phyloP scores from a whole-genome alignment of 2,329 filamentous ascomycete genomes.

The Pseudocercospora fuligena region DNA sequence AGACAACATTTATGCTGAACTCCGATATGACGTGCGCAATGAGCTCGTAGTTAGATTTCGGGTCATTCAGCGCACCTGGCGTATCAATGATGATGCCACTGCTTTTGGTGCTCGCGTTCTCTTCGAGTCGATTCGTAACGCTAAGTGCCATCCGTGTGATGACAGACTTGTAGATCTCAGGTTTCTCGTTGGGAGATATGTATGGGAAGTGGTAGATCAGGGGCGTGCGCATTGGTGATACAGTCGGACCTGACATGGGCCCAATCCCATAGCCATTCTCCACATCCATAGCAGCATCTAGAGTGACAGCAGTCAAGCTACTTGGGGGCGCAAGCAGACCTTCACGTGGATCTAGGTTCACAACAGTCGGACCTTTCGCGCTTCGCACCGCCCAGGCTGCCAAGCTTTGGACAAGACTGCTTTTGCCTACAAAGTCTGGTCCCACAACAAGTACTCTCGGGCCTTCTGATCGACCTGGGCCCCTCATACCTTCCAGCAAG shows the following conservation, averaged over 20 bases:
- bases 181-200: conserved; percentile 72
- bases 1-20: conserved; percentile 72
- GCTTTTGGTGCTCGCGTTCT: conserved; percentile 71
- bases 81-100: conserved; percentile 88
- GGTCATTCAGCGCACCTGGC: conserved; percentile 69
- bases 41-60: conserved; percentile 71
- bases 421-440: conserved; percentile 76
- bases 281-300: conserved; percentile 84
- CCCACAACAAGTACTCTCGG: conserved; percentile 87
- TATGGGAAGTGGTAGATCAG: conserved; percentile 88
- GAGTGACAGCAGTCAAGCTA: conserved; percentile 82
- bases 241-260: conserved; percentile 86
- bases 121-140: conserved; percentile 75
- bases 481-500: conserved; percentile 75
- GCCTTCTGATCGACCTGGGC: conserved; percentile 46
- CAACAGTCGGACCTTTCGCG: conserved; percentile 77
- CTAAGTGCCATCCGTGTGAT: conserved; percentile 78
- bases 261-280: conserved; percentile 84
- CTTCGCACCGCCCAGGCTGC: conserved; percentile 80
- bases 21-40: conserved; percentile 79
- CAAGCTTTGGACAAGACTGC: conserved; percentile 55
- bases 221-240: conserved; percentile 87
- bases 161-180: conserved; percentile 71
- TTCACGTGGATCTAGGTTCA: conserved; percentile 84
- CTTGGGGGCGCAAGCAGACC: conserved; percentile 63